These are phyloP conservation scores for Coemansia sp. DNA, from an alignment of 192 early-diverging fungal species.

Conservation along the genomic window DNA sequence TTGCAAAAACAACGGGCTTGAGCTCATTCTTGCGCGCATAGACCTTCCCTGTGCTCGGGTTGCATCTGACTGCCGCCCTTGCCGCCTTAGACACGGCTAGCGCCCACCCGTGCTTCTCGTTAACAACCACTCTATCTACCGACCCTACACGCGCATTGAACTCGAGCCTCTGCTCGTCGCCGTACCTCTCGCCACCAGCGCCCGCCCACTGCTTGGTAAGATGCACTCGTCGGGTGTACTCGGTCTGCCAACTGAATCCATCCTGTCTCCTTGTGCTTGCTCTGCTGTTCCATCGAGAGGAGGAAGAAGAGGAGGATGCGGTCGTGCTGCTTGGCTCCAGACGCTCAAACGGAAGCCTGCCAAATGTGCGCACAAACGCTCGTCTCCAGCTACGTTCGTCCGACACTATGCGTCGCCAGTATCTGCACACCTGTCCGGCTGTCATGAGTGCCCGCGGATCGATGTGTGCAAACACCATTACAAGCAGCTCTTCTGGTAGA, in stretches of 20 bases:
- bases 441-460: conserved; percentile 18
- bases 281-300: background rate
- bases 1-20: conserved; percentile 19
- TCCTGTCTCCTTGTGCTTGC: background rate
- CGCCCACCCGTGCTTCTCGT: conserved; percentile 33
- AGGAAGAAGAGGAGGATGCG: background rate
- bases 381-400: conserved; percentile 43
- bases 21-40: conserved; percentile 29
- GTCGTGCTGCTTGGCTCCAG: conserved; percentile 12
- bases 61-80: conserved; percentile 5
- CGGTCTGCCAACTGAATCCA: conserved; percentile 22
- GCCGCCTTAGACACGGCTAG: conserved; percentile 21
- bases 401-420: conserved; percentile 24
- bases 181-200: background rate
- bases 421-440: conserved; percentile 20
- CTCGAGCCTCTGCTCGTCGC: conserved; percentile 11
- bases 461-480: conserved; percentile 19
- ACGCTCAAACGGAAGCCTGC: conserved; percentile 19
- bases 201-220: conserved; percentile 21
- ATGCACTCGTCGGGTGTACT: conserved; percentile 15
- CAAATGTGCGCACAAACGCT: conserved; percentile 16
- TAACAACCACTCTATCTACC: conserved; percentile 27
- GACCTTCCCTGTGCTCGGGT: conserved; percentile 20
- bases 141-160: conserved; percentile 18
- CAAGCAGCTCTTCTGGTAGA: conserved; percentile 34